Base-by-base conservation (phyloP, 2,329 filamentous ascomycete genomes). In the Cadophora luteo-olivacea region DNA sequence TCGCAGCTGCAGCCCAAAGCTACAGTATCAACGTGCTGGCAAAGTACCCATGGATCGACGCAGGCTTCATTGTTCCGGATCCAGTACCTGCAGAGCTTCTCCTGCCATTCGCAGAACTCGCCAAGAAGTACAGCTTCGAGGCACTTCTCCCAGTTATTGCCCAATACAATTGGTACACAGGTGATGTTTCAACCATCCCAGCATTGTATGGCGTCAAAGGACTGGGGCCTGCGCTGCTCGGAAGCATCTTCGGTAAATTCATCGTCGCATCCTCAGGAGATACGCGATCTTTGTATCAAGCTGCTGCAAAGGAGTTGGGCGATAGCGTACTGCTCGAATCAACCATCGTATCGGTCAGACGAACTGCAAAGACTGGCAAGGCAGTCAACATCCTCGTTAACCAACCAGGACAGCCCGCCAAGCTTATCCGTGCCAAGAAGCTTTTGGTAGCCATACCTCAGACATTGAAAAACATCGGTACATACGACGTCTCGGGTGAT, bases 361-460 rank as follows among this genome's bases (percentile, higher is more conserved):
- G 73, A 12, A 14, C 41, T 52, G 19, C 24, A 32, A 51, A 25
- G 36, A 29, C 22, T 55, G 25, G 69, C 19, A 58, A 58, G 55
- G 11, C 22, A 5, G 70, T 3, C 74, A 77, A 8, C 65, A 75
- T 83, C 16, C 62, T 76, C 8, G 76, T 79, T 16, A 62, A 4
- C 2, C 55, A 70, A 48, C 79, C 80, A 2, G 73, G 79, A 6
- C 64, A 71, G 1, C 78, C 79, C 4, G 66, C 32, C 0, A 77
- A 76, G 61, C 69, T 78, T 19, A 76, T 85, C 55, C 67, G 75
- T 49, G 81, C 81, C 2, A 79, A 79, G 48, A 80, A 82, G 63
- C 72, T 85, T 1, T 69, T 85, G 12, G 75, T 82, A n/a, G 75
- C 82, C 22, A 78, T 82, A 8, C 83, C 82, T 0, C 82, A 81